Base-by-base conservation (phyloP, 1,139 yeast species). In the Oligophagozyma castellii region DNA sequence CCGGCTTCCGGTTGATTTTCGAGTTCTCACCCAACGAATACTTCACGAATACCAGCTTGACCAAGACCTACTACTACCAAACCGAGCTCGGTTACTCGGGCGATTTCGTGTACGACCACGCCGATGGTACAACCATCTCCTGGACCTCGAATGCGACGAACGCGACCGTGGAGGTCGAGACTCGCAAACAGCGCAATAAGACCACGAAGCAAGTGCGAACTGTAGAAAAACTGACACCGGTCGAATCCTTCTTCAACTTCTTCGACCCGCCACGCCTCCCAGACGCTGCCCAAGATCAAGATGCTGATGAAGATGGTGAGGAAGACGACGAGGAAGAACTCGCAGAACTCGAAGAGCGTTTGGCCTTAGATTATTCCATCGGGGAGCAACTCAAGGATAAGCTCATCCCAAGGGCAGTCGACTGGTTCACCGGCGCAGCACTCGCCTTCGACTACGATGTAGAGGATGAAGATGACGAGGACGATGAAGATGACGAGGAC, bases 361-460 rank as follows among this genome's bases (percentile, higher is more conserved):
- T 89, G 46, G 95, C 86, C 47, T 64, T 80, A 48, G 99, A 89
- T 59, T 92, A 89, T 61, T 93, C 86, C 52, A 66, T 86, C 42
- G 99, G 98, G 37, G 99, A 89, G 59, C 92, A 84, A 51, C 74
- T 89, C 55, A 89, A 92, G 63, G 96, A 92, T 56, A 77, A 92
- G 56, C 70, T 89, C 53, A 78, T 89, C 43, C 95, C 96, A 40
- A 73, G 95, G 49, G 96, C 96, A 32, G 71, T 89, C 46, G 95
- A 86, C 57, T 89, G 96, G 96, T 89, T 83, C 56, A 86, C 96
- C 12, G 96, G 98, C 29, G 84, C 79, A 43, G 98, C 98, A n/a
- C 70, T 86, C 35, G 73, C 53, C 48, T 65, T 53, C 27, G 64
- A 55, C 22, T 43, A 44, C 29, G 73, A 63, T 21, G 71, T 63